Evolutionary conservation across 2,329 filamentous ascomycete species (phyloP).

Genomic region (Venturia effusa): DNA sequence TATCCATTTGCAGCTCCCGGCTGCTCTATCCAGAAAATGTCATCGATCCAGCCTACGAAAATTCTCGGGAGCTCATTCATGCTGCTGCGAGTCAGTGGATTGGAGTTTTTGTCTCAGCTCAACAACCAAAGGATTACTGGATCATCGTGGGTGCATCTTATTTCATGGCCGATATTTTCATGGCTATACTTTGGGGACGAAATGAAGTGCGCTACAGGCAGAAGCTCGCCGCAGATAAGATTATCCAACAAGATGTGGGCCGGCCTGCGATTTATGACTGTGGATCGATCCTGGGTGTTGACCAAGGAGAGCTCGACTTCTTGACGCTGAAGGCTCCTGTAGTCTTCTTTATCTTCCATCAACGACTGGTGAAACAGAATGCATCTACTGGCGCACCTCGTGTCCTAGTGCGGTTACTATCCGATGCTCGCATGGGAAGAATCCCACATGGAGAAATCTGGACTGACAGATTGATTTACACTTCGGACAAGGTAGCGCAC

Average conservation of each 20-base stretch:
- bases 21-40: constrained; percentile 77
- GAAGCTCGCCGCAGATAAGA: constrained; percentile 70
- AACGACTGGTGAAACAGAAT: constrained; percentile 77
- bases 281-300: constrained; percentile 66
- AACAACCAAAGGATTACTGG: constrained; percentile 74
- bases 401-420: constrained; percentile 75
- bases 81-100: constrained; percentile 88
- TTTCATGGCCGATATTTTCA: constrained; percentile 90
- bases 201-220: constrained; percentile 90
- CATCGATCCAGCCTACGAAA: constrained; percentile 73
- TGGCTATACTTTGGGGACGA: constrained; percentile 82
- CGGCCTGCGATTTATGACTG: constrained; percentile 75
- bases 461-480: constrained; percentile 65
- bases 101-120: constrained; percentile 82
- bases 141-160: constrained; percentile 80
- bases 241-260: constrained; percentile 71
- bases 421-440: constrained; percentile 75
- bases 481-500: constrained; percentile 81
- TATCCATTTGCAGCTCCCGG: constrained; percentile 79
- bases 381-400: constrained; percentile 74
- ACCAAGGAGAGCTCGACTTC: constrained; percentile 79
- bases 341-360: constrained; percentile 88
- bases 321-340: constrained; percentile 83
- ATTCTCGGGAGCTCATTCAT: constrained; percentile 70
- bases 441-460: constrained; percentile 60